Evolutionary conservation across 371 early-diverging fungal genomes (phyloP), one percentile per base, ranked within the genome.

Genomic region (Rhizopus arrhizus): DNA sequence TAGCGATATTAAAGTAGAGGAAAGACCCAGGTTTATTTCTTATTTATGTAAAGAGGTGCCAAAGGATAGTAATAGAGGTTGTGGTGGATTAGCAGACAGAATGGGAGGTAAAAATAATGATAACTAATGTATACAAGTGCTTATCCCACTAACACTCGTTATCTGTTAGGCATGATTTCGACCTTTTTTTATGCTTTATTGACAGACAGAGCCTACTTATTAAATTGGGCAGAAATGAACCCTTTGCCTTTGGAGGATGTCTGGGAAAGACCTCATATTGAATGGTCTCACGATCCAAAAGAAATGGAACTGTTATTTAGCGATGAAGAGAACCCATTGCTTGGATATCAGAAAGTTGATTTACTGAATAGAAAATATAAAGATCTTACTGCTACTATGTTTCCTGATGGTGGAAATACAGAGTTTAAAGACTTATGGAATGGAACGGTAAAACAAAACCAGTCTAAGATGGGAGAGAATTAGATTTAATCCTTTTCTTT

Each of bases 51-150:
- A 66, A 56, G 74, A 73, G 43, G 75, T 77, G 45, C 70, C 74
- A 5, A 45, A 53, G 16, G 53, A 73, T 47, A 67, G 80, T 32
- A 73, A 72, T 32, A 68, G 75, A 40, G 78, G 81, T 15, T 81
- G 81, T 61, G 81, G 80, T 58, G 80, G 80, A 42, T 53, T 80
- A 22, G 80, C 77, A n/a, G 80, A 80, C 61, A 61, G 80, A 56
- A 77, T 80, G 77, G 73, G 68, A 43, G 80, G 79, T 78, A 73
- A 64, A 34, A 34, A 9, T 36, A 9, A 9, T 36, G 11, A 6
- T 36, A 11, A 36, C 2, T 36, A 36, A 9, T 36, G 6, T 11
- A 9, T 36, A 36, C 6, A 16, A 34, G 28, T 45, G 12, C 40
- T n/a, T 33, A 3, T 45, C 40, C 12, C 40, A 1, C 40, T 40